Base-by-base conservation (phyloP, 1,139 yeast species). In the Suhomyces wounanorum region DNA sequence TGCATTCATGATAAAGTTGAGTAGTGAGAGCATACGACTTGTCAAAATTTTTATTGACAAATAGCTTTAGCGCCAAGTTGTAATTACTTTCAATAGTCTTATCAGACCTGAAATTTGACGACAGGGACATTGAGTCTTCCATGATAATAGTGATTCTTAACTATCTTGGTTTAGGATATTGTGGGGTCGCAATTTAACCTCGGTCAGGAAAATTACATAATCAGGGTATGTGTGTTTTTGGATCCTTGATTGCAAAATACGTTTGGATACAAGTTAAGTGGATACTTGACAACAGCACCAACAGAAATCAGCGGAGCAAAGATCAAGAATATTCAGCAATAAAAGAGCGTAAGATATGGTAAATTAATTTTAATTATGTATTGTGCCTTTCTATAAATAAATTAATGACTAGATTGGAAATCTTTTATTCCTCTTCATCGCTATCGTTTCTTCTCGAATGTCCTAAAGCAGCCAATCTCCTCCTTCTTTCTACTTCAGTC, bases 391-490 rank as follows among this genome's bases (percentile, higher is more conserved):
- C 42, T 40, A 40, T 40, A 25, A 40, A 26, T 40, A n/a, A 40
- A 25, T 26, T 40, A 25, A 25, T 40, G 31, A 14, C 33, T n/a
- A 28, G 33, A 14, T 31, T 13, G n/a, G 31, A 16, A 36, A 3
- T 14, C 28, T 11, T 11, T 40, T 36, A 45, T 23, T 45, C 87
- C 59, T 85, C 89, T 58, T 85, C 90, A 58, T 82, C 82, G 25
- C 73, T 78, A 45, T 71, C 77, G 47, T 79, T 68, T 49, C 85
- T 71, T 11, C 65, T 68, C 3, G 73, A 67, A 3, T 72, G 69
- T 28, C 96, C 96, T 56, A 91, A 77, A 1, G 97, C 97, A 3
- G 94, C 92, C 55, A 89, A 70, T 57, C 97, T 81, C 62, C 97
- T 81, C 43, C 77, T 77, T 55, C 83, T 81, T 64, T 91, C 97